Evolutionary conservation across 1,139 yeast genomes (phyloP), one percentile per base, ranked within the genome.

Genomic region (Pneumocystis canis): DNA sequence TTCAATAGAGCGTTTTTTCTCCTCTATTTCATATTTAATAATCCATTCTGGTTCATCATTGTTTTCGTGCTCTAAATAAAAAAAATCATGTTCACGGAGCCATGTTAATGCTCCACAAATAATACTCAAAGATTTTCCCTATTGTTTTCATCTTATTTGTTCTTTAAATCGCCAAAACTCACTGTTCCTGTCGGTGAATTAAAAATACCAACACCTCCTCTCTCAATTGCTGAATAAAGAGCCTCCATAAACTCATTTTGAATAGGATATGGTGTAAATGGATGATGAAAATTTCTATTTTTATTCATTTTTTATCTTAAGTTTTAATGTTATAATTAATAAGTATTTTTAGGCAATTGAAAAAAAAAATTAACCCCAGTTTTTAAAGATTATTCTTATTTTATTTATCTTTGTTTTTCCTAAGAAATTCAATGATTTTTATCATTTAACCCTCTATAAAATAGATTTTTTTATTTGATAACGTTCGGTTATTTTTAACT

Each of bases 41-140:
- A 76, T 73, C 73, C 78, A 77, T 3, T 64, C 71, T 0, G 78
- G 78, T 37, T 67, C 75, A 30, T 70, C 68, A 58, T 41, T 47
- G 25, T 53, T 57, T 25, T 16, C 56, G 32, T 28, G 16, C 16
- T 16, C 20, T 37, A n/a, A 31, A 1, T 63, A 18, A 9, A 20
- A 47, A 6, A n/a, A 30, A 33, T 64, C 65, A 67, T 81, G 76
- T 56, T 83, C 80, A 61, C 97, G 75, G 14, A 90, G 76, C 96
- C 96, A 90, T 0, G 94, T 82, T 82, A 90, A 80, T 0, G 94
- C 77, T 0, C 95, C 83, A 71, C 97, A 92, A 1, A 90, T 87
- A 58, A 90, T 75, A 33, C 65, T 64, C 30, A 66, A 59, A 30
- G 63, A 58, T 61, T 61, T 58, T 39, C 37, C 65, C 65, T 61